Percentiles rank a stretch among this genome's conserved stretches.
These are phyloP conservation scores for Ceratobasidium sp. DNA, from an alignment of 1,284 basidiomycete genomes.

Conservation along the genomic window DNA sequence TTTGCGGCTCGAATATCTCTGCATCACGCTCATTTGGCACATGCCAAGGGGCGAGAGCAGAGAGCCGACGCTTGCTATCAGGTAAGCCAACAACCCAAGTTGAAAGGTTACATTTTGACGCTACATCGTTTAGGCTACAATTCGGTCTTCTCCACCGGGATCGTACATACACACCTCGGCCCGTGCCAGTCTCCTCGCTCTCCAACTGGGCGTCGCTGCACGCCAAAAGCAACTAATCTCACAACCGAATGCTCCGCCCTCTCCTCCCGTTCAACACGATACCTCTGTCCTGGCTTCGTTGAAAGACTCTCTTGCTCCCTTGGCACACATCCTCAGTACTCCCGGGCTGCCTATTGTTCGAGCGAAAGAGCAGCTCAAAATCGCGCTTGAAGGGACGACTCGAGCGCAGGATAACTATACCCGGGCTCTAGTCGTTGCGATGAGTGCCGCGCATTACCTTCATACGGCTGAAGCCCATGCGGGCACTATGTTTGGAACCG, in stretches of 20 bases:
- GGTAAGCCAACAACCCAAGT: background rate
- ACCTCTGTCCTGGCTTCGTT: slow-evolving; percentile 37
- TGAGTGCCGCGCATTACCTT: slow-evolving; percentile 71
- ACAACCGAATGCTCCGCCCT: slow-evolving; percentile 41
- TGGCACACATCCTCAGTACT: slow-evolving; percentile 4
- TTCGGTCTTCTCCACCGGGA: background rate
- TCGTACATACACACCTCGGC: slow-evolving; percentile 32
- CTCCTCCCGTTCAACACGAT: background rate
- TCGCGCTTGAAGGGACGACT: slow-evolving; percentile 64
- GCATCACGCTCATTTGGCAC: slow-evolving; percentile 73
- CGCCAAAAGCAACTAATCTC: slow-evolving; percentile 41
- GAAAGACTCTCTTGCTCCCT: slow-evolving; percentile 26
- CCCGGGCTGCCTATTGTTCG: slow-evolving; percentile 51
- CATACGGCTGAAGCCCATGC: slow-evolving; percentile 74
- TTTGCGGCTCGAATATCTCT: slow-evolving; percentile 68
- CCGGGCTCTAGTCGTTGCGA: slow-evolving; percentile 68
- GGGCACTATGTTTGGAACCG: slow-evolving; percentile 65
- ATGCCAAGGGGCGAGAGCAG: slow-evolving; percentile 58
- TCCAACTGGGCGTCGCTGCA: slow-evolving; percentile 43
- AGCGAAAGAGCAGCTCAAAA: slow-evolving; percentile 59
- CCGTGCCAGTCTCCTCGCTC: slow-evolving; percentile 9
- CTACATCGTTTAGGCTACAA: slow-evolving; percentile 60
- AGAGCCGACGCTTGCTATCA: slow-evolving; percentile 66
- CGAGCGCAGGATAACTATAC: slow-evolving; percentile 71
- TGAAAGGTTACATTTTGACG: slow-evolving; percentile 58